These are phyloP conservation scores for Verticillium nubilum DNA, from an alignment of 2,329 filamentous ascomycete species.

Conservation along the genomic window DNA sequence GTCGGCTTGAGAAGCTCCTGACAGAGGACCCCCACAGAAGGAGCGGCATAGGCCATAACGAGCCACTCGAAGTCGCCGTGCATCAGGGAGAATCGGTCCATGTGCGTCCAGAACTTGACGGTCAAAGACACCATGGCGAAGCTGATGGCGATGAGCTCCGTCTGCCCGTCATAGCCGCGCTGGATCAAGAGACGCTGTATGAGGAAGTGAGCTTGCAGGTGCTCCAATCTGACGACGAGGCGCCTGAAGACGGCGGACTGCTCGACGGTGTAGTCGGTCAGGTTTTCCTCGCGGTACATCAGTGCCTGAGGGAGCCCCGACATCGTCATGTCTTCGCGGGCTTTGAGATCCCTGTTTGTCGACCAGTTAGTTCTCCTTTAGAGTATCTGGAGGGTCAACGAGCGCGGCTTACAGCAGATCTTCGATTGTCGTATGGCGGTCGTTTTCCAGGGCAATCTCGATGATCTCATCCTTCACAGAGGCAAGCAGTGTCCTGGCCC, in stretches of 20 bases:
- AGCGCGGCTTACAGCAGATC: neutral
- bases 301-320: constrained; percentile 30
- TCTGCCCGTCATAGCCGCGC: constrained; percentile 27
- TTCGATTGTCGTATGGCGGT: constrained; percentile 10
- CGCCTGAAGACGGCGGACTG: constrained; percentile 32
- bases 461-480: constrained; percentile 53
- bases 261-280: constrained; percentile 24
- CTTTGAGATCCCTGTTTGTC: too few relatives aligned
- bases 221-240: constrained; percentile 41
- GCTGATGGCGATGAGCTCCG: constrained; percentile 35
- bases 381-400: too few relatives aligned
- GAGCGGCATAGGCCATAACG: constrained; percentile 44
- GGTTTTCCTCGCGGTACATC: constrained; percentile 29
- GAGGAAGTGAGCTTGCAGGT: constrained; percentile 53
- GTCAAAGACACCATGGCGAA: constrained; percentile 42
- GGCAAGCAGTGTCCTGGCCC: constrained; percentile 41
- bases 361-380: too few relatives aligned
- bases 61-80: constrained; percentile 44
- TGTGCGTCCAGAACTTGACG: constrained; percentile 42
- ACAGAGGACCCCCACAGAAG: constrained; percentile 43
- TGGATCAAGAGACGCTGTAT: constrained; percentile 51
- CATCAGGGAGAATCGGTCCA: constrained; percentile 36
- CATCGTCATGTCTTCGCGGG: constrained; percentile 23
- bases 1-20: constrained; percentile 36
- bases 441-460: constrained; percentile 44